phyloP scores from a whole-genome alignment of 2,329 filamentous ascomycete species.

The Aspergillus texensis region DNA sequence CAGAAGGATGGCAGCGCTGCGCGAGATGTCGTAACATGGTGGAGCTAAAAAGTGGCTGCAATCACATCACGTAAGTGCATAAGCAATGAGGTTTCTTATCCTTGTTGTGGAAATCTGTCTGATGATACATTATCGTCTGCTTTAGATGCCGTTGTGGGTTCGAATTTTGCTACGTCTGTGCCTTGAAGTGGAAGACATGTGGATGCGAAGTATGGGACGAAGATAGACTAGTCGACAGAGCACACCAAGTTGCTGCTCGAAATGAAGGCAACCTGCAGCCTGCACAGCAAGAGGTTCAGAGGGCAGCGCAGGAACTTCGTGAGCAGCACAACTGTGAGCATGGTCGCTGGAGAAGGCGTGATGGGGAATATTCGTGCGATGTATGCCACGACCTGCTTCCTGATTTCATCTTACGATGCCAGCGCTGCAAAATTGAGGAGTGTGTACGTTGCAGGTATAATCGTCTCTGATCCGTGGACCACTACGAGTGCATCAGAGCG shows the following conservation, averaged over 20 bases:
- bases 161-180: slow-evolving; percentile 38
- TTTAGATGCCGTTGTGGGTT: slow-evolving; percentile 31
- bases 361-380: slow-evolving; percentile 8
- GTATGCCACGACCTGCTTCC: slow-evolving; percentile 10
- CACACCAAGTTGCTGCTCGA: slow-evolving; percentile 9
- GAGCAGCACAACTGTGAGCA: slow-evolving; percentile 22
- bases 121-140: not conserved
- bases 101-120: not conserved
- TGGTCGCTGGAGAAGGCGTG: slow-evolving; percentile 10
- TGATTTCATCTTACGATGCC: slow-evolving; percentile 13
- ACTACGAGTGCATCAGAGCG: not conserved
- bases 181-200: slow-evolving; percentile 31
- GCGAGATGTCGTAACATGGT: slow-evolving; percentile 66
- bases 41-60: slow-evolving; percentile 35
- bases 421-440: slow-evolving; percentile 9
- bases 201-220: slow-evolving; percentile 31
- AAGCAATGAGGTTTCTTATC: not conserved
- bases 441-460: slow-evolving; percentile 18
- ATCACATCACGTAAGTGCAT: slow-evolving; percentile 37
- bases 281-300: slow-evolving; percentile 8
- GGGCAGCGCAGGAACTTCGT: slow-evolving; percentile 11
- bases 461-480: slow-evolving; percentile 7
- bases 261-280: not conserved
- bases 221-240: slow-evolving; percentile 21
- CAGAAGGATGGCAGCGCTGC: slow-evolving; percentile 75